These are phyloP conservation scores for Aspergillus sp. DNA, from an alignment of 2,329 filamentous ascomycete genomes.

Conservation along the genomic window DNA sequence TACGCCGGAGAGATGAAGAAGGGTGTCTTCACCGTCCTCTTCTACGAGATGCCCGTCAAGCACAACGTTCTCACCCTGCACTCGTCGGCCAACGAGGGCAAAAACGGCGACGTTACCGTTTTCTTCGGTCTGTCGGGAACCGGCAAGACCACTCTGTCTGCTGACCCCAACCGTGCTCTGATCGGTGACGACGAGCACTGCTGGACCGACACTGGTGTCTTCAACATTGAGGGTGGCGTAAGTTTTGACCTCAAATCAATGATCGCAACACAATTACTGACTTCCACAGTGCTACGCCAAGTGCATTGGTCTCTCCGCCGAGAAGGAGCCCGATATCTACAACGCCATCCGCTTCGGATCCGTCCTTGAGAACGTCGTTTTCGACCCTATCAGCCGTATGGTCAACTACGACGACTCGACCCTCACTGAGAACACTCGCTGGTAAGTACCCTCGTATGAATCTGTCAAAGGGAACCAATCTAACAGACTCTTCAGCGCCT, in stretches of 20 bases:
- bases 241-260: background rate
- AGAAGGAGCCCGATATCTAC: constrained; percentile 99
- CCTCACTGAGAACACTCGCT: constrained; percentile 96
- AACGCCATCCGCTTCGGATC: constrained; percentile 95
- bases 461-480: background rate
- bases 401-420: constrained; percentile 96
- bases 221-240: constrained; percentile 95
- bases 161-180: constrained; percentile 90
- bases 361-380: constrained; percentile 97
- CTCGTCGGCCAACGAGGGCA: constrained; percentile 97
- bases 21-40: constrained; percentile 97
- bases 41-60: constrained; percentile 99
- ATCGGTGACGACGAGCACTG: constrained; percentile 99
- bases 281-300: constrained; percentile 79
- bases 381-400: constrained; percentile 81
- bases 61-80: constrained; percentile 98
- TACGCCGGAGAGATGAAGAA: constrained; percentile 99
- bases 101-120: constrained; percentile 91
- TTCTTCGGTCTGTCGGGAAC: constrained; percentile 99
- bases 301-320: constrained; percentile 92
- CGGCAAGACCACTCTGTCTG: constrained; percentile 97
- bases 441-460: constrained; percentile 40
- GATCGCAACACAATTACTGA: background rate
- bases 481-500: constrained; percentile 59
- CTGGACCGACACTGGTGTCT: constrained; percentile 94